phyloP scores from a whole-genome alignment of 2,329 filamentous ascomycete genomes.

The Neoscytalidium dimidiatum region DNA sequence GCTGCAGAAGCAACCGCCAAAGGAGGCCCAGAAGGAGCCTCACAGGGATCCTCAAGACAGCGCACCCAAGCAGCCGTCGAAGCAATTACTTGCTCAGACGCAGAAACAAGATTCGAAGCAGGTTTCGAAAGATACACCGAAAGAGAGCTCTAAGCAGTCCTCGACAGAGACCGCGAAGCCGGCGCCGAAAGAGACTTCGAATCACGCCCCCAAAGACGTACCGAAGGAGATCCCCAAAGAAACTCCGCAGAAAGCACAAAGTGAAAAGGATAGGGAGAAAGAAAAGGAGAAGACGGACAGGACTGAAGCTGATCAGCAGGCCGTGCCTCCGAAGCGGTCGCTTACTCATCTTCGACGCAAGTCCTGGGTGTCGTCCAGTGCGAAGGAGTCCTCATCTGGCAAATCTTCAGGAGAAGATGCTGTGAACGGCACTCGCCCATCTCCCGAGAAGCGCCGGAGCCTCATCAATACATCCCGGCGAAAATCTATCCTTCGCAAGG shows the following conservation, averaged over 20 bases:
- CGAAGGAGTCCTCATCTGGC: slow-evolving; percentile 28
- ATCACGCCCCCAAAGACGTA: not conserved
- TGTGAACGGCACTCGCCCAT: slow-evolving; percentile 10
- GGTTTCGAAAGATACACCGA: not conserved
- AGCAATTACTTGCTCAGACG: not conserved
- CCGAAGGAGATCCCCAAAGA: not conserved
- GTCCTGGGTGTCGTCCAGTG: slow-evolving; percentile 25
- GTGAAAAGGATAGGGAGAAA: slow-evolving; percentile 2
- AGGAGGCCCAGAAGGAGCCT: slow-evolving; percentile 2
- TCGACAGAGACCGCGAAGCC: not conserved
- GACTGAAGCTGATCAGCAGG: slow-evolving; percentile 12
- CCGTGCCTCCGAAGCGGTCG: slow-evolving; percentile 17
- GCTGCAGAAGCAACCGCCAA: slow-evolving; percentile 5
- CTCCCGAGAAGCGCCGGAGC: slow-evolving; percentile 18
- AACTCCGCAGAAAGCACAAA: not conserved
- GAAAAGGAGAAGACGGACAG: slow-evolving; percentile 17
- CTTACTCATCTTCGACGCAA: slow-evolving; percentile 19
- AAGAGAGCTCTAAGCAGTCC: not conserved
- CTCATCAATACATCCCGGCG: slow-evolving; percentile 12
- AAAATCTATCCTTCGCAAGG: slow-evolving; percentile 20
- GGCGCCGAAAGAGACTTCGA: not conserved
- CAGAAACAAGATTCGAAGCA: not conserved
- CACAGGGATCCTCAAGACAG: not conserved
- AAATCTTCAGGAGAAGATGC: slow-evolving; percentile 21
- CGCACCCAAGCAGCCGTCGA: not conserved